Base-by-base conservation (phyloP, 2,329 filamentous ascomycete genomes). In the Cladosporium sp. region DNA sequence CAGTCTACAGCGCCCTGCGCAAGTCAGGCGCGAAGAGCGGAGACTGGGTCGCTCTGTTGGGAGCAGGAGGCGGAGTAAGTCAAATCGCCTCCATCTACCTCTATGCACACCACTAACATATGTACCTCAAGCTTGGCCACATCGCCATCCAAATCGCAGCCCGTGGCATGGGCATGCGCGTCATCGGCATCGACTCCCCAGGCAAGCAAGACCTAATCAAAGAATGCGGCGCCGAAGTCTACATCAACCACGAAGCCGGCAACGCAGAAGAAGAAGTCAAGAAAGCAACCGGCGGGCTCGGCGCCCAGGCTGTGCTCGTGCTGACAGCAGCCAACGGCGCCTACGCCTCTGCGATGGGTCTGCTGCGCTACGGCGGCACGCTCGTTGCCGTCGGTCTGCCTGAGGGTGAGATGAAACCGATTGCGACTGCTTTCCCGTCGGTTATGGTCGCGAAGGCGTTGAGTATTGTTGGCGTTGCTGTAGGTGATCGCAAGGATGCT, bases 161-260 rank as follows among this genome's bases (percentile, higher is more conserved):
- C 36, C 76, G 78, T n/a, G 88, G 83, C 3, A 88, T 90, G 80
- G 87, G 85, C 13, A 79, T 87, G 68, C 82, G 88, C 53, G 86
- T 89, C 39, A 87, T 90, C 65, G 88, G 87, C 28, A 83, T 91
- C 72, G 89, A 91, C 73, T 81, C 86, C 69, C 85, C 83, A 54
- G 84, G 81, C 70, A 91, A 91, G 75, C 84, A 85, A 70, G 93
- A 83, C 14, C 73, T 90, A 2, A 82, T 85, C 11, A 82, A 82
- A 57, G 80, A 84, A 0, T 86, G 81, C n/a, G 88, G 88, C 10
- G 88, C 88, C 0, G 88, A 90, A 73, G 83, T 85, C 69, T 91
- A 90, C 76, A 79, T 91, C 66, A 86, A 89, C 67, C 80, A 90
- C 65, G 85, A 86, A 32, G 80, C 83, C 53, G 82, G 82, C 34